Evolutionary conservation across 768 basidiomycete species (phyloP), one percentile per base, ranked within the genome.

Genomic region (Roridomyces roridus): DNA sequence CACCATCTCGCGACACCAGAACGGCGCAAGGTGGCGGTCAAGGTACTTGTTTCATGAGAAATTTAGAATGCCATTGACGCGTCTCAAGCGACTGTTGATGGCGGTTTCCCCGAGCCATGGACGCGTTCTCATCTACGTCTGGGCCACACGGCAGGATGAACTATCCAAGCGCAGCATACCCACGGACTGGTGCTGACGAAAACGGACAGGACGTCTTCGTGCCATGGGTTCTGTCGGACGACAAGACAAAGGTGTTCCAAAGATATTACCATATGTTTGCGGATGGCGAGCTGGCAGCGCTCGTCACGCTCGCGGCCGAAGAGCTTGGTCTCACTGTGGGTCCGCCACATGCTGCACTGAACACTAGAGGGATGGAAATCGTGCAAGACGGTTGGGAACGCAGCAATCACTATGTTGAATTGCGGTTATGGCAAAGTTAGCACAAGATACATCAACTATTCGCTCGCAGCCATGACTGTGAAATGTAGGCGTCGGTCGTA

Each of bases 191-290:
- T 14, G 28, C 52, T 1, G 58, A 51, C n/a, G 60, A 64, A 4
- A 55, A 65, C 26, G 92, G 88, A 24, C 84, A 84, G 65, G 94
- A 97, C 69, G 93, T 96, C 2, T 87, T 94, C 46, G 92, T 97
- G 10, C 94, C 95, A 6, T 97, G 94, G 94, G 87, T 92, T 1
- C 68, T 87, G 48, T 74, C 83, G 3, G 77, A 75, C 14, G 60
- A 65, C 65, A 57, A 55, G 67, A 60, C 35, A 53, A 60, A 60
- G 28, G 78, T 90, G 4, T 91, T 85, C 74, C 87, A 94, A 68
- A 83, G 97, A 51, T 99, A 97, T 69, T 99, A 99, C 69, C 97
- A 99, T 70, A 91, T 99, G 83, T 99, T 98, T 68, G 81, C 85
- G 0, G 76, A 84, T 39, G 91, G 88, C 18, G 97, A 99, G 72